These are phyloP conservation scores for Mucor lusitanicus DNA, from an alignment of 371 early-diverging fungal genomes.

Conservation along the genomic window DNA sequence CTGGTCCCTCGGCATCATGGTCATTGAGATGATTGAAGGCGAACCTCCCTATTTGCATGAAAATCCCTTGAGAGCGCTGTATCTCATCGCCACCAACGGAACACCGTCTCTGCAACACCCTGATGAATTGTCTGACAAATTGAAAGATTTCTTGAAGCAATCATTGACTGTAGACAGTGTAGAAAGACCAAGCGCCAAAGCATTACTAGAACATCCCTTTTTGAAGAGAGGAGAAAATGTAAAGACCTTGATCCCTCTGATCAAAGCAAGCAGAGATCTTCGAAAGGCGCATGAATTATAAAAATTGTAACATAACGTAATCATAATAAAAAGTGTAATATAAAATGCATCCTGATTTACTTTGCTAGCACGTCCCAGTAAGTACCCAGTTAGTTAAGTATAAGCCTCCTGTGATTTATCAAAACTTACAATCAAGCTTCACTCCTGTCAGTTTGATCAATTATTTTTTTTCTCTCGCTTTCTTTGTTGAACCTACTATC, in stretches of 20 bases:
- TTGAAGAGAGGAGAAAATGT: conserved; percentile 83
- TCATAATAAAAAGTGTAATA: not conserved
- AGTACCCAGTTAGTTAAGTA: no score
- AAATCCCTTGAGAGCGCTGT: conserved; percentile 79
- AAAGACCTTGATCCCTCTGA: conserved; percentile 82
- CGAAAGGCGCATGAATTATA: conserved; percentile 22
- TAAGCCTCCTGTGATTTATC: no score
- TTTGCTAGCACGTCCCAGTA: no score
- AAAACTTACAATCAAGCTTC: no score
- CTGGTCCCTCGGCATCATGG: conserved; percentile 93
- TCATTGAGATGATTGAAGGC: conserved; percentile 82
- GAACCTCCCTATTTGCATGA: conserved; percentile 90
- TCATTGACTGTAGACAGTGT: conserved; percentile 72
- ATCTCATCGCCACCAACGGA: conserved; percentile 88
- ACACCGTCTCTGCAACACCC: conserved; percentile 83
- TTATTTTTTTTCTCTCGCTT: no score
- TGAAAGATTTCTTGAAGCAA: conserved; percentile 71
- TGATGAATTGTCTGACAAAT: conserved; percentile 62
- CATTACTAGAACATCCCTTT: conserved; percentile 76
- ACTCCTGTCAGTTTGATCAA: no score
- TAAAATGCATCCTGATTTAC: no score
- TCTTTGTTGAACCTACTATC: no score
- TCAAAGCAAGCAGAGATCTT: conserved; percentile 81
- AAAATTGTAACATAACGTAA: not conserved
- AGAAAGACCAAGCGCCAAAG: conserved; percentile 31